phyloP scores from a whole-genome alignment of 805 yeast species.

The Schwanniomyces yamadae region DNA sequence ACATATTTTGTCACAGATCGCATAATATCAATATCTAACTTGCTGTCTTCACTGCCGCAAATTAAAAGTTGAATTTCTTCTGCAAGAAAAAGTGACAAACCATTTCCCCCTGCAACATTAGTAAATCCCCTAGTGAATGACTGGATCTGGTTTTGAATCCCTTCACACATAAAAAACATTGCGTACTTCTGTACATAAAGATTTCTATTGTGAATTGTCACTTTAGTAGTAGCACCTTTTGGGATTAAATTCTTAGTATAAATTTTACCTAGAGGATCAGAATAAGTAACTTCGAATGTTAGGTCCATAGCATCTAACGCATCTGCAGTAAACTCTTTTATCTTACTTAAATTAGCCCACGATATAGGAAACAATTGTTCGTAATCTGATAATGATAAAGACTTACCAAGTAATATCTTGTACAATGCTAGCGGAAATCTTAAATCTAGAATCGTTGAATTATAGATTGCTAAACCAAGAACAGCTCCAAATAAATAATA shows the following conservation, averaged over 20 bases:
- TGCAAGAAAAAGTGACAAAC: constrained; percentile 74
- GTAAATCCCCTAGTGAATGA: constrained; percentile 71
- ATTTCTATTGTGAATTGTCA: constrained; percentile 57
- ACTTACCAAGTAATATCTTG: constrained; percentile 63
- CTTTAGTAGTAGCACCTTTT: constrained; percentile 55
- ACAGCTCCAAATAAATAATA: constrained; percentile 83
- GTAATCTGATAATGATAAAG: constrained; percentile 62
- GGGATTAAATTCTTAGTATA: constrained; percentile 52
- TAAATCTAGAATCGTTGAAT: constrained; percentile 82
- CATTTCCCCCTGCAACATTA: constrained; percentile 76
- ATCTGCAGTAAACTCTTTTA: constrained; percentile 23
- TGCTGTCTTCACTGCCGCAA: constrained; percentile 70
- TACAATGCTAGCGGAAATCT: constrained; percentile 74
- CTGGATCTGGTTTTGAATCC: constrained; percentile 51
- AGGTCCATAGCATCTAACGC: constrained; percentile 47
- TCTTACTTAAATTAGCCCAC: constrained; percentile 35
- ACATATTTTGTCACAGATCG: constrained; percentile 70
- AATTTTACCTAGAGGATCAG: constrained; percentile 45
- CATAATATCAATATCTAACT: constrained; percentile 64
- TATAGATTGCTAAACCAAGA: constrained; percentile 86
- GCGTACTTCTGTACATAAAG: constrained; percentile 64
- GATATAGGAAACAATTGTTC: constrained; percentile 67
- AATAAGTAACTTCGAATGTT: constrained; percentile 61
- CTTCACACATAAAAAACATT: constrained; percentile 55
- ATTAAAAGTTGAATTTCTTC: constrained; percentile 77